Percentiles rank a stretch among this genome's conserved stretches.
phyloP scores from a whole-genome alignment of 2,329 filamentous ascomycete genomes.

The Penicillium sp. region DNA sequence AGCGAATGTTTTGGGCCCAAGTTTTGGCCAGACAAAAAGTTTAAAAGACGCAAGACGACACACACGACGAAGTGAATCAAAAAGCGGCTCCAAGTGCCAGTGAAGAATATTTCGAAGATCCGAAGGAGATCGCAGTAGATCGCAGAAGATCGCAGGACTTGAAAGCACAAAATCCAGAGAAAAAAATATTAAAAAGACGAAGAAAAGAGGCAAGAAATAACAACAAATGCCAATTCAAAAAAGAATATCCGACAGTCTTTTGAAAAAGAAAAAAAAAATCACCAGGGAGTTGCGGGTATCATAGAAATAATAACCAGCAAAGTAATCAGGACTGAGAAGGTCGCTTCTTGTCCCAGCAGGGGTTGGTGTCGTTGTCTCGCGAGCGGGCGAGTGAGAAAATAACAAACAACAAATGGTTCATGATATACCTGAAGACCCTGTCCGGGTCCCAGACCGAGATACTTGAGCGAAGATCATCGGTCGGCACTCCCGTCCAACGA shows the following conservation, averaged over 20 bases:
- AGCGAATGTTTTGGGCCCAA: slow-evolving; percentile 1
- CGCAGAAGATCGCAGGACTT: background rate
- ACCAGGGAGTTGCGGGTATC: slow-evolving; percentile 1
- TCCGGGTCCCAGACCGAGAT: background rate
- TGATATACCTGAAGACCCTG: slow-evolving; percentile 9
- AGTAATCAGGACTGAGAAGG: background rate
- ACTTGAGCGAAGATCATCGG: background rate
- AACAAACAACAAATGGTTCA: slow-evolving; percentile 17
- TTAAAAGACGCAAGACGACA: background rate
- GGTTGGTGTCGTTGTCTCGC: background rate
- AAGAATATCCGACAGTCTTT: background rate
- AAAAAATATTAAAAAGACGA: background rate
- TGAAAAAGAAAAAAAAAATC: background rate
- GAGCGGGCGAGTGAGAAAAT: slow-evolving; percentile 13
- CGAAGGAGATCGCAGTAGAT: background rate
- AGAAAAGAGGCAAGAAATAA: background rate
- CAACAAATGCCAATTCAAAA: too few relatives aligned
- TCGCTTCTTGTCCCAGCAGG: background rate
- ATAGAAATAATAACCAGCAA: background rate
- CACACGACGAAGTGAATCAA: background rate
- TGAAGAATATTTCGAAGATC: background rate
- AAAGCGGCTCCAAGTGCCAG: background rate
- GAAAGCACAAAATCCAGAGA: background rate
- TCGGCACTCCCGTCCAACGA: slow-evolving; percentile 4
- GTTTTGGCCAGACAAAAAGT: background rate